Evolutionary conservation across 352 stramenopile genomes (phyloP).

Genomic region (Globisporangium apiculatum): DNA sequence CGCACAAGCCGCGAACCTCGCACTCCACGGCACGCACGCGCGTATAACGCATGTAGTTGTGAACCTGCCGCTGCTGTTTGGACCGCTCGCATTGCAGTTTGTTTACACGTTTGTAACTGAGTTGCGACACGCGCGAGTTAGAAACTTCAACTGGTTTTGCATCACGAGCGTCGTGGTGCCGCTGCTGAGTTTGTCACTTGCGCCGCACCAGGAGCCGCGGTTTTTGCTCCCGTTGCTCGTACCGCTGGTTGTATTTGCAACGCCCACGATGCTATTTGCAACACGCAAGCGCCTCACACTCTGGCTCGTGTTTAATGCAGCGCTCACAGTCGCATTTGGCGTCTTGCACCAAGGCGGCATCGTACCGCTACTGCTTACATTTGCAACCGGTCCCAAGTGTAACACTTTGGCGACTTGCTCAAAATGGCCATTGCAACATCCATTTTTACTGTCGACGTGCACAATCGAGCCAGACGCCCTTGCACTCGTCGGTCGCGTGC

Average conservation of each 20-base stretch:
- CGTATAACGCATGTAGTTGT: constrained; percentile 80
- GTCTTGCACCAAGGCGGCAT: constrained; percentile 67
- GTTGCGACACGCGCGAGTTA: not conserved
- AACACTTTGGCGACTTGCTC: too few relatives aligned
- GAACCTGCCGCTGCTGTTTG: constrained; percentile 93
- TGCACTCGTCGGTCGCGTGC: constrained; percentile 10
- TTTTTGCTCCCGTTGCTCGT: constrained; percentile 87
- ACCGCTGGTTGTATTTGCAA: constrained; percentile 62
- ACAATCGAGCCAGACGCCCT: constrained; percentile 17
- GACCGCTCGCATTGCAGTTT: constrained; percentile 68
- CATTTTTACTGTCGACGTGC: constrained; percentile 16
- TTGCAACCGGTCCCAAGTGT: constrained; percentile 13
- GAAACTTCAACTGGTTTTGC: not conserved
- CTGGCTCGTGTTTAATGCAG: constrained; percentile 51
- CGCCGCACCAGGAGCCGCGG: constrained; percentile 92
- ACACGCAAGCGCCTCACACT: constrained; percentile 9
- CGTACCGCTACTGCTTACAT: constrained; percentile 44
- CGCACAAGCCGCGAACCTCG: constrained; percentile 82
- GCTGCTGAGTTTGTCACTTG: constrained; percentile 78
- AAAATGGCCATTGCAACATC: too few relatives aligned
- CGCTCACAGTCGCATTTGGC: constrained; percentile 55
- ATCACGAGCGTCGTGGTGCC: constrained; percentile 51
- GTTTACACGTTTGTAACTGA: constrained; percentile 21
- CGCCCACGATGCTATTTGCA: constrained; percentile 1
- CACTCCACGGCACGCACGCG: constrained; percentile 88